Evolutionary conservation across 441 rosid genomes (phyloP), one percentile per base, ranked within the genome.

Genomic region (Capsella rubella): DNA sequence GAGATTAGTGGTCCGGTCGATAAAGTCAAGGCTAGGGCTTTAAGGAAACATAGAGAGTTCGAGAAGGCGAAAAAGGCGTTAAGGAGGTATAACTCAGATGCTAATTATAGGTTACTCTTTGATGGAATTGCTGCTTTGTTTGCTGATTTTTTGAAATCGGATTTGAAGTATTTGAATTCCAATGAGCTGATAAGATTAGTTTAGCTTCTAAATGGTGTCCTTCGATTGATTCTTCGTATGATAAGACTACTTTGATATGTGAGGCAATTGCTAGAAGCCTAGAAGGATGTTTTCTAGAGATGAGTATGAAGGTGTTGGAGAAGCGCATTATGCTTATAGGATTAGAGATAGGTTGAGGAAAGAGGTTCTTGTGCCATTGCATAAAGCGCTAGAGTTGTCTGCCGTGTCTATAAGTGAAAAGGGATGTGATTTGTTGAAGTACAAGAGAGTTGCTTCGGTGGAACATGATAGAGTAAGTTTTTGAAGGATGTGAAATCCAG

Each of bases 161-260:
- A 87, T 76, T 45, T 80, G 74, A 52, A 71, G 70, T 72, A 4
- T 42, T 43, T 87, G 69, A 61, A 61, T 10, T 76, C 80, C 3
- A 74, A 81, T 5, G 80, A 82, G 64, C 3, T 69, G 32, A 49
- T n/a, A 81, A 79, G 65, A 80, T 83, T 42, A 64, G 81, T 2
- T 82, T 85, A 14, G 87, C 86, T 1, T 77, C 91, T 5, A 86
- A 83, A 39, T 87, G 90, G 86, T 86, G 87, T 72, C 88, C 88
- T 13, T 83, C 69, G 16, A 71, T 82, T 8, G 81, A 80, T 64
- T 85, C 88, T 0, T 84, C 85, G 0, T 84, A 68, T 32, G 87
- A 84, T 70, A 74, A 66, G 58, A 51, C 79, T 13, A 82, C 72
- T 13, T 73, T 84, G 82, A 80, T 84, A 28, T 86, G 84, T 18